Percentiles rank a stretch among this genome's conserved stretches.
Conservation (phyloP, 306 rosid species). For the Fragaria vesca region DNA sequence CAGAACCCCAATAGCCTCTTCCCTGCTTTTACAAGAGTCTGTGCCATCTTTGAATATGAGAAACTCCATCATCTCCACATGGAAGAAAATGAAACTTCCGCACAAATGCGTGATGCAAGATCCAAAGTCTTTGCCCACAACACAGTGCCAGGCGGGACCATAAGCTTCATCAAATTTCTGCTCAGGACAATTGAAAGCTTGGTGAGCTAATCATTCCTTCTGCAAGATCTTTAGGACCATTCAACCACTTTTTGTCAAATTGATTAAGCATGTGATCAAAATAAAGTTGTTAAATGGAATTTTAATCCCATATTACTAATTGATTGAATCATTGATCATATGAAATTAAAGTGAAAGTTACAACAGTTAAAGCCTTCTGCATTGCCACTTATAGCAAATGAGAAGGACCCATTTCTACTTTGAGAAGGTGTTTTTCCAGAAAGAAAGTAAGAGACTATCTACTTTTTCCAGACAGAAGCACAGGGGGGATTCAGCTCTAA, state of each 20-base stretch:
- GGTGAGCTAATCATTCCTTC: not conserved
- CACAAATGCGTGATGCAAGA: conserved; percentile 58
- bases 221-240: not conserved
- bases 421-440: conserved; percentile 5
- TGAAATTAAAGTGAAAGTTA: conserved; percentile 10
- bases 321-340: not conserved
- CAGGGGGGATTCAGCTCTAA: conserved; percentile 7
- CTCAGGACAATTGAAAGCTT: conserved; percentile 6
- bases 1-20: conserved; percentile 50
- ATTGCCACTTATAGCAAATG: not conserved
- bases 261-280: not conserved
- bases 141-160: conserved; percentile 70
- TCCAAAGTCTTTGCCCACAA: conserved; percentile 72
- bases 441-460: conserved; percentile 8
- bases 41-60: conserved; percentile 67
- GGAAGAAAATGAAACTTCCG: conserved; percentile 65
- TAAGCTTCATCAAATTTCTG: conserved; percentile 63
- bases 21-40: conserved; percentile 44
- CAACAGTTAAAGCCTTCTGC: not conserved
- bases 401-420: conserved; percentile 1
- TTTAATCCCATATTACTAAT: not conserved
- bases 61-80: conserved; percentile 65
- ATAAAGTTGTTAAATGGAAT: not conserved
- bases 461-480: not conserved
- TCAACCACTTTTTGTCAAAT: not conserved